These are phyloP conservation scores for Sporothrix brasiliensis DNA, from an alignment of 2,329 filamentous ascomycete species.

Conservation along the genomic window DNA sequence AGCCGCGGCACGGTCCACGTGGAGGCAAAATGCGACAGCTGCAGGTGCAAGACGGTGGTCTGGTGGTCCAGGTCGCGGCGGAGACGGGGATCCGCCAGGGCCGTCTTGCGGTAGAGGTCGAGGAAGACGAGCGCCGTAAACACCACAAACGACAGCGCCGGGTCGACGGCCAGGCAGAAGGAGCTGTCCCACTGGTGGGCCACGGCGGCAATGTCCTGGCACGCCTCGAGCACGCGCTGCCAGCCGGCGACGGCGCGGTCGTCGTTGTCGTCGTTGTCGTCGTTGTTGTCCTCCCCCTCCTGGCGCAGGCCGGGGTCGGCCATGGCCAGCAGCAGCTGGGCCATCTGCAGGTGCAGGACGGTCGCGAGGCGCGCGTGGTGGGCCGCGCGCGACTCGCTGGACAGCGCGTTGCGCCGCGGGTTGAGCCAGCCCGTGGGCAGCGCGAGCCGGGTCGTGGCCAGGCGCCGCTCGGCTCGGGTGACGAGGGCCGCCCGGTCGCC, in stretches of 20 bases:
- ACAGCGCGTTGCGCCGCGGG: background rate
- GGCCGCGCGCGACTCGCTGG: background rate
- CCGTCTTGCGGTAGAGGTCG: background rate
- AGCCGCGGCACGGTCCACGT: constrained; percentile 5
- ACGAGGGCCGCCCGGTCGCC: background rate
- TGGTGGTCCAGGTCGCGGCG: background rate
- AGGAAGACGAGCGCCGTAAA: background rate
- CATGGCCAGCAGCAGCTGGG: constrained; percentile 4
- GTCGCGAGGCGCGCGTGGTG: background rate
- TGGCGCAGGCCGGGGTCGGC: background rate
- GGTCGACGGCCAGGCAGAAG: constrained; percentile 6
- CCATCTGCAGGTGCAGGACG: constrained; percentile 6
- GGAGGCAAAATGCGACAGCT: background rate
- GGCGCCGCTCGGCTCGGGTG: background rate
- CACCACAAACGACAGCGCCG: background rate
- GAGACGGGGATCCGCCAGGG: background rate
- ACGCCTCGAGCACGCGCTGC: constrained; percentile 14
- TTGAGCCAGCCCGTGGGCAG: constrained; percentile 16
- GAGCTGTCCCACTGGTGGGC: constrained; percentile 13
- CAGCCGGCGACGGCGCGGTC: background rate
- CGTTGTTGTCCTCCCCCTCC: background rate
- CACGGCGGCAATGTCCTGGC: constrained; percentile 9
- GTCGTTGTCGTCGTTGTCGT: background rate
- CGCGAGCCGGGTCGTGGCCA: constrained; percentile 6
- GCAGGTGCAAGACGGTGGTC: background rate